Conservation (phyloP, 768 basidiomycete genomes). For the Obba rivulosa region DNA sequence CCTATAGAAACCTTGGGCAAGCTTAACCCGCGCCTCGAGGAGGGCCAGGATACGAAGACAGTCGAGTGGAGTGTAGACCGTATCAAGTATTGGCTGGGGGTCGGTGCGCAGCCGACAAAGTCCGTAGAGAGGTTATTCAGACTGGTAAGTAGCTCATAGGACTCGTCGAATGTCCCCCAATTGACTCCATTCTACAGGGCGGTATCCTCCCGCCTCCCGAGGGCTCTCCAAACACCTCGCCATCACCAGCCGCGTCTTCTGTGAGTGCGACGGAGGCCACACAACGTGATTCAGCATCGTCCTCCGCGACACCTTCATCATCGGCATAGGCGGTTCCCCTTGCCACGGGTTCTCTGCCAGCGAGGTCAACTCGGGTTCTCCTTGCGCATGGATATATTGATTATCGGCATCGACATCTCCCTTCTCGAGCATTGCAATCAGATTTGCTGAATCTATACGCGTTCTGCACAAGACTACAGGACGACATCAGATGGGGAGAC, state of each 20-base stretch:
- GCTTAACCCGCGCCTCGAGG: constrained; percentile 65
- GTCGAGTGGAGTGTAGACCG: constrained; percentile 89
- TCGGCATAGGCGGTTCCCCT: too few relatives aligned
- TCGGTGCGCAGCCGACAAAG: constrained; percentile 80
- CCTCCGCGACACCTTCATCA: not conserved
- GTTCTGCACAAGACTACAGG: too few relatives aligned
- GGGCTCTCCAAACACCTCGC: not conserved
- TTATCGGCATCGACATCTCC: too few relatives aligned
- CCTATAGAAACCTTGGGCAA: constrained; percentile 86
- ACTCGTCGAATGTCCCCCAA: too few relatives aligned
- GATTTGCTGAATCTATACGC: too few relatives aligned
- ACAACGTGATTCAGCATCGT: constrained; percentile 1
- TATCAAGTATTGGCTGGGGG: constrained; percentile 83
- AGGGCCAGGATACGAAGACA: constrained; percentile 54
- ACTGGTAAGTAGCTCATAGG: constrained; percentile 45
- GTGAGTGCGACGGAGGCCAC: too few relatives aligned
- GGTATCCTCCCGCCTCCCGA: constrained; percentile 8
- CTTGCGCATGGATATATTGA: too few relatives aligned
- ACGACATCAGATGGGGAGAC: not conserved
- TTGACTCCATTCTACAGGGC: constrained; percentile 6
- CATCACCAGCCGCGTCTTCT: not conserved
- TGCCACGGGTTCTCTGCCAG: too few relatives aligned
- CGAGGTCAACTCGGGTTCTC: too few relatives aligned
- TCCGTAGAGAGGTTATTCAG: constrained; percentile 73
- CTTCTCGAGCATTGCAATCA: too few relatives aligned